phyloP scores from a whole-genome alignment of 805 yeast genomes.

The Hagleromyces aurorensis region DNA sequence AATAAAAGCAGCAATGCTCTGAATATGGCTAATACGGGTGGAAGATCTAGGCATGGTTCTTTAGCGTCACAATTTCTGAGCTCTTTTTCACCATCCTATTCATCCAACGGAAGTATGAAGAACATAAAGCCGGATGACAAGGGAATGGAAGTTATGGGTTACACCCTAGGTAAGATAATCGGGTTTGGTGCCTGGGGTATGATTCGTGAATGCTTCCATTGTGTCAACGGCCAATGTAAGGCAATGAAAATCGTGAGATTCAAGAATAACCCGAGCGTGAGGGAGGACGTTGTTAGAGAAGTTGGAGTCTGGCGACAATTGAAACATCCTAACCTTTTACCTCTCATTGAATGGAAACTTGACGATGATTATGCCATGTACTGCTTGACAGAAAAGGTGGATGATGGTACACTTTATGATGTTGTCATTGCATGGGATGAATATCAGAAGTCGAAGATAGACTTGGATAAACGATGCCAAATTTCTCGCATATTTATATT shows the following conservation, averaged over 20 bases:
- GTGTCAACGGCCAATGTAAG: constrained; percentile 28
- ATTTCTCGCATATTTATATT: constrained; percentile 34
- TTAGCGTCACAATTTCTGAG: constrained; percentile 29
- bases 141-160: constrained; percentile 59
- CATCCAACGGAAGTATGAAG: constrained; percentile 12
- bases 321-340: constrained; percentile 56
- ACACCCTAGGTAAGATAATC: constrained; percentile 60
- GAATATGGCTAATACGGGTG: constrained; percentile 4
- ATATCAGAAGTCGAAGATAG: constrained; percentile 26
- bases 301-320: constrained; percentile 67
- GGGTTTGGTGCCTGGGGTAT: constrained; percentile 92
- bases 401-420: constrained; percentile 78
- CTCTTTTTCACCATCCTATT: constrained; percentile 27
- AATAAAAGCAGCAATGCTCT: constrained; percentile 4
- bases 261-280: constrained; percentile 40
- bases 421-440: constrained; percentile 62
- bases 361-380: constrained; percentile 53
- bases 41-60: constrained; percentile 24
- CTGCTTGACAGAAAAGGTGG: constrained; percentile 59
- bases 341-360: constrained; percentile 52
- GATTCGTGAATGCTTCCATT: constrained; percentile 56
- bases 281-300: constrained; percentile 59
- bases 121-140: constrained; percentile 41
- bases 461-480: constrained; percentile 30
- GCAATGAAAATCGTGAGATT: constrained; percentile 63